Percentiles rank a stretch among this genome's conserved stretches.
Evolutionary conservation across 345 rosid species (phyloP).

Genomic region (Lepidium sativum): DNA sequence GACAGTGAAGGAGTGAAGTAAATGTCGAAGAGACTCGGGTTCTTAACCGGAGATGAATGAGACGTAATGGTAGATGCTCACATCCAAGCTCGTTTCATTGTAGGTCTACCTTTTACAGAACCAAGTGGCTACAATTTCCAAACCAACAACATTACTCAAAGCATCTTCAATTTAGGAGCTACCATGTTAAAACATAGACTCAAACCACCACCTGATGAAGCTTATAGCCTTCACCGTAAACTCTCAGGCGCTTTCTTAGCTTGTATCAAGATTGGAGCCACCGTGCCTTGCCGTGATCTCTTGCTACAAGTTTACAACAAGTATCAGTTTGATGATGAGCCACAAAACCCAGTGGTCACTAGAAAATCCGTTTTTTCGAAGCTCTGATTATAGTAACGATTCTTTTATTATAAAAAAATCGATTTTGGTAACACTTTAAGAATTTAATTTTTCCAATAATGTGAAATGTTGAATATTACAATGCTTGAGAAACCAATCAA

Average conservation of each 20-base stretch:
- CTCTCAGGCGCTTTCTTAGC: constrained; percentile 96
- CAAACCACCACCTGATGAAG: constrained; percentile 93
- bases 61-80: constrained; percentile 84
- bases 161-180: constrained; percentile 67
- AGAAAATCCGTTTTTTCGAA: constrained; percentile 29
- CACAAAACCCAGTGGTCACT: constrained; percentile 26
- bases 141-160: constrained; percentile 60
- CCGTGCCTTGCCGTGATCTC: constrained; percentile 71
- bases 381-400: neutral
- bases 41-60: constrained; percentile 76
- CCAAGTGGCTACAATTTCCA: constrained; percentile 72
- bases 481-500: constrained; percentile 9
- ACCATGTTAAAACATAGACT: constrained; percentile 92
- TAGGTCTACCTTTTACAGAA: constrained; percentile 81
- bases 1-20: constrained; percentile 63
- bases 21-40: constrained; percentile 83
- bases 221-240: constrained; percentile 93
- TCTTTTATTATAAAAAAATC: constrained; percentile 1
- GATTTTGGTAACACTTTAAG: constrained; percentile 4
- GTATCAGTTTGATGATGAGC: constrained; percentile 52
- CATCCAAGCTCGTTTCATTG: constrained; percentile 78
- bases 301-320: constrained; percentile 43
- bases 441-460: neutral
- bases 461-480: constrained; percentile 24
- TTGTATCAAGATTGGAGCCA: constrained; percentile 81